Evolutionary conservation across 2,329 filamentous ascomycete species (phyloP).

Genomic region (Penicillium occitanis): DNA sequence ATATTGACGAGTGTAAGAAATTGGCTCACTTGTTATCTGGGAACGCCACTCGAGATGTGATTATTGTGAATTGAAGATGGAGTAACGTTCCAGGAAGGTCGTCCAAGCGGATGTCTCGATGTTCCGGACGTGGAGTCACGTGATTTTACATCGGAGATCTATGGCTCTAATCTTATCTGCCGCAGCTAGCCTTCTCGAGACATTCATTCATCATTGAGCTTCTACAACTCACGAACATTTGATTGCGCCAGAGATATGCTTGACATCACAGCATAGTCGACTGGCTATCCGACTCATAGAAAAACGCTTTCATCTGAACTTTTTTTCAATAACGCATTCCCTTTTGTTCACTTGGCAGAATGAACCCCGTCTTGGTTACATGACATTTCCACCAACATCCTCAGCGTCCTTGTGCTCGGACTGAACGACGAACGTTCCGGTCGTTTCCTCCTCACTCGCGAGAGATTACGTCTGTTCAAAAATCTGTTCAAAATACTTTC

Average conservation of each 20-base stretch:
- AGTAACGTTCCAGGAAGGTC: not conserved
- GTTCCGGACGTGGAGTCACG: conserved; percentile 2
- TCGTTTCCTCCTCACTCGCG: not conserved
- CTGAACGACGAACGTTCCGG: not conserved
- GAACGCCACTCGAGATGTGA: not conserved
- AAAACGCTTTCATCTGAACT: not conserved
- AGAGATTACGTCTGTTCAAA: not conserved
- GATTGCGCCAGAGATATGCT: not conserved
- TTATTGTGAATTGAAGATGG: conserved; percentile 11
- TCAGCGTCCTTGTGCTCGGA: not conserved
- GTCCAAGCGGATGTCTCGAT: not conserved
- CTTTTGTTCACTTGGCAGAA: not conserved
- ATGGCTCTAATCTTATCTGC: conserved; percentile 9
- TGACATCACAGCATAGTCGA: not conserved
- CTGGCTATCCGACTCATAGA: not conserved
- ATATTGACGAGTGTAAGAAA: not conserved
- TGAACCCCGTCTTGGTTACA: conserved; percentile 4
- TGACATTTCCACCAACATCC: not conserved
- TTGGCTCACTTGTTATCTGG: conserved; percentile 15
- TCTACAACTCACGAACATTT: not conserved
- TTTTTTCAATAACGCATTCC: not conserved
- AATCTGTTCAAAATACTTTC: not conserved
- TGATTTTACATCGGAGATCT: not conserved
- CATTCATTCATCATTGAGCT: not conserved
- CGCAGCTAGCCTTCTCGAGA: not conserved